Conservation (phyloP, 2,329 filamentous ascomycete species). For the Calonectria naviculata region DNA sequence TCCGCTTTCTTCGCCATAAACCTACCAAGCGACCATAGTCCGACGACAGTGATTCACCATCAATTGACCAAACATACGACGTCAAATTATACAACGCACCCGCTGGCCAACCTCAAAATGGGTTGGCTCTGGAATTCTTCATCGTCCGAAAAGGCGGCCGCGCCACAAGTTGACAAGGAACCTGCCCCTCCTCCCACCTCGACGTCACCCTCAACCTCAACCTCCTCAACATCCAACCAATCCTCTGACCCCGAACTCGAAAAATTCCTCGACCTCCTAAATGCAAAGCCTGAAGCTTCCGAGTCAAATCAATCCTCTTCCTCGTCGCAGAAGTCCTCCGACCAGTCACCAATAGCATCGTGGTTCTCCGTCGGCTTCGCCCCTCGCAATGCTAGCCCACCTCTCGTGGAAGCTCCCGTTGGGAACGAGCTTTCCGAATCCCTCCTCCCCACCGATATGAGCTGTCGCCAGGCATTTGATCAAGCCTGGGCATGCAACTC, state of each 20-base stretch:
- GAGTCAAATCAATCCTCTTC: conserved; percentile 44
- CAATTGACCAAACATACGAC: not conserved
- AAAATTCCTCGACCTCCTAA: conserved; percentile 63
- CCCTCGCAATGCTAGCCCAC: conserved; percentile 29
- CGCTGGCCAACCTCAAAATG: conserved; percentile 54
- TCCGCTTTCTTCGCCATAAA: not conserved
- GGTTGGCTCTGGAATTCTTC: conserved; percentile 70
- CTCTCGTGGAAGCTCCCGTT: conserved; percentile 36
- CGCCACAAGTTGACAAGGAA: conserved; percentile 36
- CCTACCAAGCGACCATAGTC: not conserved
- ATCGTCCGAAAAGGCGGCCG: conserved; percentile 44
- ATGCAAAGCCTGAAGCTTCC: conserved; percentile 37
- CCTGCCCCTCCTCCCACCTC: conserved; percentile 32
- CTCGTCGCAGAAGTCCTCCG: conserved; percentile 33
- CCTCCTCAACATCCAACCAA: conserved; percentile 34
- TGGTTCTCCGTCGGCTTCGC: conserved; percentile 49
- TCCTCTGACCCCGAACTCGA: conserved; percentile 62
- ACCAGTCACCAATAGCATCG: conserved; percentile 43
- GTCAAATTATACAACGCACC: conserved; percentile 7
- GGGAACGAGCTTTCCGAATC: conserved; percentile 69
- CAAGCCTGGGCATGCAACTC: conserved; percentile 94
- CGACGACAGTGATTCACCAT: not conserved
- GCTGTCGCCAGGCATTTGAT: conserved; percentile 91
- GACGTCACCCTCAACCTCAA: conserved; percentile 22
- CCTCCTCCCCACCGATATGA: conserved; percentile 84